Conservation (phyloP, 2,329 filamentous ascomycete species). For the Pseudocercospora pini-densiflorae region DNA sequence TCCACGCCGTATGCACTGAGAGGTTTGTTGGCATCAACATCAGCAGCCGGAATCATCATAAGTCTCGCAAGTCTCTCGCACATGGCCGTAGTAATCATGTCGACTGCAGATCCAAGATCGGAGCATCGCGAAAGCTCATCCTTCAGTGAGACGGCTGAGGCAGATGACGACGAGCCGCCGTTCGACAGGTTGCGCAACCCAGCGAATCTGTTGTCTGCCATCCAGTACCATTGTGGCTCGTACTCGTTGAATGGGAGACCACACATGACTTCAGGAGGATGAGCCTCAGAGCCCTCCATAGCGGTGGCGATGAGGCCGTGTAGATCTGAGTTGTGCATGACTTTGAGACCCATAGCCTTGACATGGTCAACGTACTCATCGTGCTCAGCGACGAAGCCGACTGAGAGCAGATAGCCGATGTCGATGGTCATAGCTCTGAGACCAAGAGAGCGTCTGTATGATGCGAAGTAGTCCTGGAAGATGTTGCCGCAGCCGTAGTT, state of each 20-base stretch:
- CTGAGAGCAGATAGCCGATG: constrained; percentile 38
- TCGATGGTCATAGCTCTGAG: constrained; percentile 35
- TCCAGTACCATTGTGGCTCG: constrained; percentile 18
- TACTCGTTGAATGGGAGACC: constrained; percentile 14
- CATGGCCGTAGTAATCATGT: constrained; percentile 16
- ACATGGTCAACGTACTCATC: constrained; percentile 18
- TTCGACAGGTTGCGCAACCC: background rate
- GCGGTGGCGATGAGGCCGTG: constrained; percentile 18
- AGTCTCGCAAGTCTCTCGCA: constrained; percentile 12
- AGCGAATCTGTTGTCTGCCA: constrained; percentile 18
- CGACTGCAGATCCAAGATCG: constrained; percentile 7
- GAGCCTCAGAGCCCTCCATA: constrained; percentile 10
- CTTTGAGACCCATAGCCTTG: constrained; percentile 19
- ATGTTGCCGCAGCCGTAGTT: constrained; percentile 46
- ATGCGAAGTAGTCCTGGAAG: constrained; percentile 36
- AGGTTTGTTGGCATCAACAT: constrained; percentile 19
- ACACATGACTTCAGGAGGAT: constrained; percentile 14
- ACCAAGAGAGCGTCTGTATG: constrained; percentile 33
- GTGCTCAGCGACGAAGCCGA: constrained; percentile 34
- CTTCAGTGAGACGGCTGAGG: constrained; percentile 1
- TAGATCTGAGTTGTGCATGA: constrained; percentile 21
- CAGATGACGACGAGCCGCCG: background rate
- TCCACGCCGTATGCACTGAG: constrained; percentile 23
- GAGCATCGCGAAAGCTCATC: constrained; percentile 11
- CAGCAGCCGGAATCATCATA: constrained; percentile 16